Base-by-base conservation (phyloP, 2,329 filamentous ascomycete genomes). In the Penicillium hesseltinei region DNA sequence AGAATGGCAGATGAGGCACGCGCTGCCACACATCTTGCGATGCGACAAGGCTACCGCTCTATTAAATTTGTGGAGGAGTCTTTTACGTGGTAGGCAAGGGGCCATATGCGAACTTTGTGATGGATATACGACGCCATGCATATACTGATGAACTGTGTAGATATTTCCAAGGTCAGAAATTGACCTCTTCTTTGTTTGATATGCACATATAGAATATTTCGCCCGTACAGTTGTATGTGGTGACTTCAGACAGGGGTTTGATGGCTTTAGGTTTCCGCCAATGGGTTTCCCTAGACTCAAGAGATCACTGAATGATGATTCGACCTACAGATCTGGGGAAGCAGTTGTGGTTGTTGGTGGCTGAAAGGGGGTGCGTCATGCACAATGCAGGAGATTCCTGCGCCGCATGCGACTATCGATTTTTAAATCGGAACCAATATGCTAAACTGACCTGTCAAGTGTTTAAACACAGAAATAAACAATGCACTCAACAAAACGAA, bases 1-100 rank as follows among this genome's bases (percentile, higher is more conserved):
- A 69, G 66, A 2, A 78, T 81, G 78, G 78, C 77, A 11, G 76
- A 80, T 58, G 72, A 80, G 52, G 73, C 75, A 10, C 69, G 79
- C 27, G 72, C 63, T 21, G 74, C 76, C 13, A 74, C 77, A 52
- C 71, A 76, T 51, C 43, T 67, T 10, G 73, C 75, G 9, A 67
- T 73, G 66, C 65, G 65, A 48, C 63, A 68, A 45, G 73, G 71
- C 2, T 68, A 71, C 47, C 50, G 51, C 6, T 63, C 69, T 0
- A 65, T 81, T 10, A 73, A 76, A 49, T 81, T 80, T 62, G 73
- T 79, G 39, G 79, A 81, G 60, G 79, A 81, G 61, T 76, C 74
- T 13, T 81, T 80, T 59, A 73, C 57, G 29, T 74, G 71, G 71
- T 73, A 60, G 48, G 19, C 21, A 27, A 53, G 21, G 23, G 31